Conservation (phyloP, 2,329 filamentous ascomycete species). For the Penicillium sp. region DNA sequence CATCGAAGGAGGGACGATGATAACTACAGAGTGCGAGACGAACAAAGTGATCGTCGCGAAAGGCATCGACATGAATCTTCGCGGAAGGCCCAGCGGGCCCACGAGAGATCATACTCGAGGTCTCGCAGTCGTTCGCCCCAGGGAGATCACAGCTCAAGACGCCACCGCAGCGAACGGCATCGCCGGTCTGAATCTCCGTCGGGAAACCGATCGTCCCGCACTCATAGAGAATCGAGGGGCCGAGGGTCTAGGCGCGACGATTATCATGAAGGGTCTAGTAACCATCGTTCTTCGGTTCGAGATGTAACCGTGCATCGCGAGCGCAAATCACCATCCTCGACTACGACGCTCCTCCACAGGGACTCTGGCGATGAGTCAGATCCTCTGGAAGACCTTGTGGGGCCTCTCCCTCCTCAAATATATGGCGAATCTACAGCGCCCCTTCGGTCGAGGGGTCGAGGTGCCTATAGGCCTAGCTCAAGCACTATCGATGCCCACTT, state of each 20-base stretch:
- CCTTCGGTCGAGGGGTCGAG: conserved; percentile 65
- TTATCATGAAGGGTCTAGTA: conserved; percentile 2
- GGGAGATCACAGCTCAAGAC: conserved; percentile 13
- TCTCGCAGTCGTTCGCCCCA: conserved; percentile 24
- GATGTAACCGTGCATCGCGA: background rate
- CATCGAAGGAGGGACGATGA: conserved; percentile 25
- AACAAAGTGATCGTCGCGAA: conserved; percentile 15
- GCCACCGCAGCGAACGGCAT: conserved; percentile 26
- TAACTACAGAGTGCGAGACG: conserved; percentile 18
- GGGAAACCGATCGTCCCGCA: conserved; percentile 13
- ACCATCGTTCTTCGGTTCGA: conserved; percentile 7
- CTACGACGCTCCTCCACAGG: background rate
- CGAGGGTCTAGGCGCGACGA: conserved; percentile 6
- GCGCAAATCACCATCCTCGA: conserved; percentile 1
- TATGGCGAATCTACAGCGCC: conserved; percentile 45
- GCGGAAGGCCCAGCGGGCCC: conserved; percentile 14
- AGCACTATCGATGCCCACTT: conserved; percentile 80
- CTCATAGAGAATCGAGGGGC: conserved; percentile 2
- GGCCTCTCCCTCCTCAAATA: conserved; percentile 59
- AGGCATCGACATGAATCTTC: conserved; percentile 14
- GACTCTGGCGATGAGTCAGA: conserved; percentile 56
- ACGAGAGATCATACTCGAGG: conserved; percentile 20
- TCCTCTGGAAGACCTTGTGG: conserved; percentile 71
- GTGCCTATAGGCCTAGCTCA: conserved; percentile 55
- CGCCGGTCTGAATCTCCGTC: conserved; percentile 25